Conservation (phyloP, 805 yeast genomes). For the Lachancea kluyveri region DNA sequence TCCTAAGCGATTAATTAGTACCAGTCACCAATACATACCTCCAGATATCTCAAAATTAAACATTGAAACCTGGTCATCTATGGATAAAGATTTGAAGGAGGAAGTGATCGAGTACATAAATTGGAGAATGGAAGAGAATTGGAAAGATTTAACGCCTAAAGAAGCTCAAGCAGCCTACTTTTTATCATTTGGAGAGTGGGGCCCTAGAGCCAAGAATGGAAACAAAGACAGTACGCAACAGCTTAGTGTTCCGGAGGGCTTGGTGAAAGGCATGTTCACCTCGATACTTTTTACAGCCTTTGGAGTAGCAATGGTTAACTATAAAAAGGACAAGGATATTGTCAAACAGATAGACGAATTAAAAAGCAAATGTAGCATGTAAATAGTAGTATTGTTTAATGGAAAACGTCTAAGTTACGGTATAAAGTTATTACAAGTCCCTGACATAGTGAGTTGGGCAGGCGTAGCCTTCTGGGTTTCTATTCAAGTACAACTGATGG, state of each 20-base stretch:
- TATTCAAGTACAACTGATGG: conserved; percentile 76
- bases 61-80: conserved; percentile 26
- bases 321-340: conserved; percentile 16
- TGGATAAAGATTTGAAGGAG: conserved; percentile 29
- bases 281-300: conserved; percentile 16
- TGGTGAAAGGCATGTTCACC: conserved; percentile 21
- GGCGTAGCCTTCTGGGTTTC: conserved; percentile 81
- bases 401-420: not conserved
- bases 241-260: conserved; percentile 10
- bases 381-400: not conserved
- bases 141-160: conserved; percentile 25
- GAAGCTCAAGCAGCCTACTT: conserved; percentile 31
- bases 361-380: not conserved
- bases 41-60: conserved; percentile 28
- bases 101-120: conserved; percentile 34
- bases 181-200: conserved; percentile 35
- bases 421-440: conserved; percentile 24
- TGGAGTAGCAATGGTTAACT: conserved; percentile 14
- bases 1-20: not conserved
- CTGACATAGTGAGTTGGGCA: conserved; percentile 87
- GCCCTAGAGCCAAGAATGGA: conserved; percentile 27
- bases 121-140: conserved; percentile 28
- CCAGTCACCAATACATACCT: conserved; percentile 17
- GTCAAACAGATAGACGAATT: conserved; percentile 7
- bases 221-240: conserved; percentile 8